A percentile compares a stretch with the other conserved stretches of the same genome.
Evolutionary conservation across 2,329 filamentous ascomycete genomes (phyloP).

Genomic region (Metarhizium humberi): DNA sequence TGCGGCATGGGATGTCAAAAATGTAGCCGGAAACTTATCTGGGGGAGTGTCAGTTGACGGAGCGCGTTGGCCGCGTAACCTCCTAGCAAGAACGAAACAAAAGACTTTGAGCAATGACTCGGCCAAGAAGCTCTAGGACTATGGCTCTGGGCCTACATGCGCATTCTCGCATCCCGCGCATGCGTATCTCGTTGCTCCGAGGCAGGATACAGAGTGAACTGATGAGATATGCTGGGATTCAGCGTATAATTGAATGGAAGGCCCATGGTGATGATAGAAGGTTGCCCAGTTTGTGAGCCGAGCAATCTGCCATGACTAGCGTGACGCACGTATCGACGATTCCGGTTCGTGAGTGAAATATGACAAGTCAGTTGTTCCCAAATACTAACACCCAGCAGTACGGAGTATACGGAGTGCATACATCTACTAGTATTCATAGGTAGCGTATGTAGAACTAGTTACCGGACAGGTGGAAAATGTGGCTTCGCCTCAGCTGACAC

Average conservation of each 20-base stretch:
- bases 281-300: not conserved
- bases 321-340: not conserved
- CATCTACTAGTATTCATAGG: no score
- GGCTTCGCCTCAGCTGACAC: no score
- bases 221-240: not conserved
- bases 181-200: not conserved
- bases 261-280: not conserved
- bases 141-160: not conserved
- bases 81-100: not conserved
- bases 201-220: not conserved
- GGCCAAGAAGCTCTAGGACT: not conserved
- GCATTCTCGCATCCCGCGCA: not conserved
- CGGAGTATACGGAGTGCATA: no score
- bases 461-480: no score
- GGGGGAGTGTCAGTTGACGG: not conserved
- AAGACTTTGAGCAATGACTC: not conserved
- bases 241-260: not conserved
- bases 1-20: no score
- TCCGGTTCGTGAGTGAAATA: no score
- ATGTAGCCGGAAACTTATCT: not conserved
- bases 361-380: no score
- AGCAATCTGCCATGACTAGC: not conserved
- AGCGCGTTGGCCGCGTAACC: not conserved
- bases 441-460: no score
- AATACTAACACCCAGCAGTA: no score